These are phyloP conservation scores for Ophiostoma ips DNA, from an alignment of 2,329 filamentous ascomycete genomes.

Conservation along the genomic window DNA sequence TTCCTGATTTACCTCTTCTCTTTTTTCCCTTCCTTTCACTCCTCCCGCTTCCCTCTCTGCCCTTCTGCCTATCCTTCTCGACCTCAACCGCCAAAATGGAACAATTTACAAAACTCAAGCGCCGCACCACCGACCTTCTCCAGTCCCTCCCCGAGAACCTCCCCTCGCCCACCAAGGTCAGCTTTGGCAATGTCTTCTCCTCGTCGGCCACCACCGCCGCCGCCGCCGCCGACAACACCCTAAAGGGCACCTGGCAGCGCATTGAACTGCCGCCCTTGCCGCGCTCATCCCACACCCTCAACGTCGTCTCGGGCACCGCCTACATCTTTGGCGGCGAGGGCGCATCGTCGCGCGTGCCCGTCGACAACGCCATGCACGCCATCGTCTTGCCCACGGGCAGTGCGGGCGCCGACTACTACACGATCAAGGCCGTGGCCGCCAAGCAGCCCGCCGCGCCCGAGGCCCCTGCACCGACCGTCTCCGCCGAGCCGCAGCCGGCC, in stretches of 20 bases:
- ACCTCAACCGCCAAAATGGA: constrained; percentile 28
- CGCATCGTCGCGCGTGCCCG: constrained; percentile 41
- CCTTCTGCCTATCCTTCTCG: not conserved
- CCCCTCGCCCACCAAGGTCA: constrained; percentile 15
- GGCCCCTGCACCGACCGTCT: constrained; percentile 18
- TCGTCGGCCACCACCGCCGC: not conserved
- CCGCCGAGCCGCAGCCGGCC: constrained; percentile 12
- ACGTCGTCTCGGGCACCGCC: constrained; percentile 42
- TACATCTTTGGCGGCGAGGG: constrained; percentile 63
- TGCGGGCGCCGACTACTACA: constrained; percentile 45
- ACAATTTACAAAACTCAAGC: constrained; percentile 37
- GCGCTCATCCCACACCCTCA: constrained; percentile 61
- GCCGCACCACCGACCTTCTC: constrained; percentile 40
- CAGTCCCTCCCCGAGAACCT: constrained; percentile 35
- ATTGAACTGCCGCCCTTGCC: constrained; percentile 42
- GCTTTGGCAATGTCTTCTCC: constrained; percentile 3
- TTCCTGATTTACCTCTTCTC: not conserved
- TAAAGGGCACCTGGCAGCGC: constrained; percentile 48
- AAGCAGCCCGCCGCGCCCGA: not conserved
- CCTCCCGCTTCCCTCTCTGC: not conserved
- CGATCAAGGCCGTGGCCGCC: constrained; percentile 32
- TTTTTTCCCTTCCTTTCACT: not conserved
- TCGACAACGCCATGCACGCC: constrained; percentile 60
- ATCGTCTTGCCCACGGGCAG: constrained; percentile 45
- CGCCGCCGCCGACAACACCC: constrained; percentile 13